Evolutionary conservation across 768 basidiomycete species (phyloP).

Genomic region (Hericium erinaceus): DNA sequence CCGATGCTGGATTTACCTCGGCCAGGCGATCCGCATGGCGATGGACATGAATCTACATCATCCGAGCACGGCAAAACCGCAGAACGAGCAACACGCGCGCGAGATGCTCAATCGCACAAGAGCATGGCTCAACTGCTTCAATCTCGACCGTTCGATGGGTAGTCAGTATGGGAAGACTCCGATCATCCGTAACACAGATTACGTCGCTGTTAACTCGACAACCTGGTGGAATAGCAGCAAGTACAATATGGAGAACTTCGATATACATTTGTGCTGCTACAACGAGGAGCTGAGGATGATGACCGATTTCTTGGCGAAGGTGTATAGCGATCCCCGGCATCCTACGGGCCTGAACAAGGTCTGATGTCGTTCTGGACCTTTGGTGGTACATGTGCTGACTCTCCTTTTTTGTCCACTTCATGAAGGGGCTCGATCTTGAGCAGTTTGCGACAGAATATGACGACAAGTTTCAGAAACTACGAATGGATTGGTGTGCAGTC

Average conservation of each 20-base stretch:
- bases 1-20: conserved; percentile 82
- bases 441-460: conserved; percentile 56
- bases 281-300: conserved; percentile 65
- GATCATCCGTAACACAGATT: conserved; percentile 70
- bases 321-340: conserved; percentile 66
- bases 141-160: conserved; percentile 82
- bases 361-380: neutral
- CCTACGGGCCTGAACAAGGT: conserved; percentile 75
- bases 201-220: conserved; percentile 55
- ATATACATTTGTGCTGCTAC: conserved; percentile 74
- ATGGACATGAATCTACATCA: conserved; percentile 86
- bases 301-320: conserved; percentile 41
- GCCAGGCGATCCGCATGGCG: conserved; percentile 80
- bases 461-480: conserved; percentile 52
- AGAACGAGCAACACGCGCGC: conserved; percentile 75
- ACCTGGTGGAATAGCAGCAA: conserved; percentile 12
- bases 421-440: conserved; percentile 55
- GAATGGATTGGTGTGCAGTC: conserved; percentile 45
- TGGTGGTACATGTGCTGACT: neutral
- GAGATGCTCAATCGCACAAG: conserved; percentile 87
- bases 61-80: conserved; percentile 60
- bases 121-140: conserved; percentile 86
- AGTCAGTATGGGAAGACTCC: conserved; percentile 87
- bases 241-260: conserved; percentile 57
- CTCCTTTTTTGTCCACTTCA: neutral